Percentiles rank a stretch among this genome's conserved stretches.
Conservation (phyloP, 108 stramenopile species). For the Seminavis robusta region DNA sequence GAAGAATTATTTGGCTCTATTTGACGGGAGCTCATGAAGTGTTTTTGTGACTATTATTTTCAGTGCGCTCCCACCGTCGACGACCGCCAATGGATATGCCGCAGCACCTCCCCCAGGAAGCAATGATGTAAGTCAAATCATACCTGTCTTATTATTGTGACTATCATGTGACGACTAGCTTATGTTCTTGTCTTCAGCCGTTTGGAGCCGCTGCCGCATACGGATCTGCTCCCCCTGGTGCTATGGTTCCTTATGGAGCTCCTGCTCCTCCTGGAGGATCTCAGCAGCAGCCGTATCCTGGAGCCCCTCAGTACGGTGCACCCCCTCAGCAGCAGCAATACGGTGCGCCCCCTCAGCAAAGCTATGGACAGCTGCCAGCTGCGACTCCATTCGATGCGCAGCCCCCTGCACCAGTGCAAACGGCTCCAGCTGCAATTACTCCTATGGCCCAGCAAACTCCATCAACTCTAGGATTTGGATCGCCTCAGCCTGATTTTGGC, state of each 20-base stretch:
- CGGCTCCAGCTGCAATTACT: slow-evolving; percentile 3
- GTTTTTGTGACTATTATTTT: neutral
- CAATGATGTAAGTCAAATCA: too few relatives aligned
- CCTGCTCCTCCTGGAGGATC: slow-evolving; percentile 9
- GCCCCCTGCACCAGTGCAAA: slow-evolving; percentile 2
- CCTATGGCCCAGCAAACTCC: slow-evolving; percentile 17
- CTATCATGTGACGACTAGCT: too few relatives aligned
- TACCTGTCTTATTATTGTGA: too few relatives aligned
- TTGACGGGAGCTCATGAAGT: too few relatives aligned
- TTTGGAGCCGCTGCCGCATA: slow-evolving; percentile 11
- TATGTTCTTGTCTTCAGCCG: too few relatives aligned
- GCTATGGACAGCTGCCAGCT: neutral
- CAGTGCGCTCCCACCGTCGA: neutral
- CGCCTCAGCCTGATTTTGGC: slow-evolving; percentile 12
- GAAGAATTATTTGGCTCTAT: too few relatives aligned
- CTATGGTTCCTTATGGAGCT: neutral
- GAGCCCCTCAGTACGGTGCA: neutral
- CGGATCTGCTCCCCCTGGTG: slow-evolving; percentile 3
- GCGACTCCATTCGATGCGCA: neutral
- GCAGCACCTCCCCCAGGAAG: slow-evolving; percentile 22
- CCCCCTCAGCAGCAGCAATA: slow-evolving; percentile 1
- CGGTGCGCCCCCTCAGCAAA: slow-evolving; percentile 3
- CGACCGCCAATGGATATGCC: slow-evolving; percentile 5
- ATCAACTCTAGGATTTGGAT: slow-evolving; percentile 28
- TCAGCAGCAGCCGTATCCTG: slow-evolving; percentile 6